phyloP scores from a whole-genome alignment of 192 early-diverging fungal species.

The Entophlyctis helioformis region DNA sequence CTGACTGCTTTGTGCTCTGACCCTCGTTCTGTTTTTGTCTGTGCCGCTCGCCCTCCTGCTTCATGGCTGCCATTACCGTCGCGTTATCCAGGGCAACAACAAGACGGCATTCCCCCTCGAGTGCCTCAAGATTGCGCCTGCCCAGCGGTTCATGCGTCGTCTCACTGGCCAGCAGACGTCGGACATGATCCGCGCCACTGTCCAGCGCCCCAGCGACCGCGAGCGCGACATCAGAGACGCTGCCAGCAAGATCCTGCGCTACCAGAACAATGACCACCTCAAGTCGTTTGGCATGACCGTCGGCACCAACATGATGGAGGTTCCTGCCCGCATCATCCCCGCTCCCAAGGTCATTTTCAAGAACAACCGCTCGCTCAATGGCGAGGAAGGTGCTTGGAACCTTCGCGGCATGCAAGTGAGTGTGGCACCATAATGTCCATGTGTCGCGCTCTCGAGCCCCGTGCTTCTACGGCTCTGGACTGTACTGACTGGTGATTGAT shows the following conservation, averaged over 20 bases:
- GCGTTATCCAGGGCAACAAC: conserved; percentile 10
- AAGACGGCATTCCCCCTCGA: conserved; percentile 29
- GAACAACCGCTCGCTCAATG: neutral
- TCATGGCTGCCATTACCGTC: too few relatives aligned
- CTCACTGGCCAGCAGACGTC: conserved; percentile 22
- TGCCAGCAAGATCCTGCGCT: conserved; percentile 30
- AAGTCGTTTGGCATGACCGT: conserved; percentile 40
- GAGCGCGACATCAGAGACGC: conserved; percentile 49
- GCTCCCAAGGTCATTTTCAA: conserved; percentile 52
- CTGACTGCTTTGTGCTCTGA: too few relatives aligned
- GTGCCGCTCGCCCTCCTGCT: too few relatives aligned
- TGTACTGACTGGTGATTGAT: too few relatives aligned
- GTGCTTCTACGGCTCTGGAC: too few relatives aligned
- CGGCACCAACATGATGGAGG: conserved; percentile 7
- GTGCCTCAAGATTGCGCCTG: conserved; percentile 15
- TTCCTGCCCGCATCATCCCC: conserved; percentile 49
- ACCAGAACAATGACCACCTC: conserved; percentile 50
- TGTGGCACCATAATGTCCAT: too few relatives aligned
- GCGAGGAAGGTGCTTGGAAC: conserved; percentile 54
- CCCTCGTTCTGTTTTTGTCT: too few relatives aligned
- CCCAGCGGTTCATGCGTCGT: conserved; percentile 14
- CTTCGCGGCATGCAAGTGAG: conserved; percentile 47
- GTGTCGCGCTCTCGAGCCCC: too few relatives aligned
- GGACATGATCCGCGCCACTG: conserved; percentile 27
- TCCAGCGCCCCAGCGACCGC: conserved; percentile 16